Conservation (phyloP, 345 rosid genomes). For the Eucalyptus coolabah region DNA sequence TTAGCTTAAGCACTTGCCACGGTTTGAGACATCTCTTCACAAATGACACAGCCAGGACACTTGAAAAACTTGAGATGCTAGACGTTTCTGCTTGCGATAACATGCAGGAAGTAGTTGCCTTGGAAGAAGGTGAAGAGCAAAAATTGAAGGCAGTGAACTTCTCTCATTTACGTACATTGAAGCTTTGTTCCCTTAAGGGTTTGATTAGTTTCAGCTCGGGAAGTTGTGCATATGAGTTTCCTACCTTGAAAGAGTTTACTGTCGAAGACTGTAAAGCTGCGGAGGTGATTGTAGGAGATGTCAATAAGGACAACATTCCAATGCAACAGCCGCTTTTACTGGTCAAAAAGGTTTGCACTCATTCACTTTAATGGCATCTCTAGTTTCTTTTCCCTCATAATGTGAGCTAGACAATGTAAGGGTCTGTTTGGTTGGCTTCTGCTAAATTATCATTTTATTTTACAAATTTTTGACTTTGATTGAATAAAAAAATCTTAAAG, state of each 20-base stretch:
- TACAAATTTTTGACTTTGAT: rapidly evolving
- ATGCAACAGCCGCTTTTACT: rapidly evolving
- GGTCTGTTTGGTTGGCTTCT: rapidly evolving
- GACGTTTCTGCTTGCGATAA: rapidly evolving
- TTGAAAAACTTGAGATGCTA: background rate
- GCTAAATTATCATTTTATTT: background rate
- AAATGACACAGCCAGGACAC: background rate
- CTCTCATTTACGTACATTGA: background rate
- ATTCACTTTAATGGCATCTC: rapidly evolving
- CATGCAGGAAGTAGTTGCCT: background rate
- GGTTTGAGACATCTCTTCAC: background rate
- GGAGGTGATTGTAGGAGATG: background rate
- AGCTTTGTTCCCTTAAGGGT: background rate
- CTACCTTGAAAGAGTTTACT: rapidly evolving
- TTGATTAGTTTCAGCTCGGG: background rate
- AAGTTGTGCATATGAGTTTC: background rate
- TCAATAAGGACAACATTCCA: rapidly evolving
- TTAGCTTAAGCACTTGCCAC: rapidly evolving
- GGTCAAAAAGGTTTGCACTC: rapidly evolving
- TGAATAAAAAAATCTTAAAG: rapidly evolving
- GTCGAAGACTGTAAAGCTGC: background rate
- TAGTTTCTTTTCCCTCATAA: rapidly evolving
- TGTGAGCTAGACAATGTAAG: rapidly evolving
- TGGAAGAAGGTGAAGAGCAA: background rate
- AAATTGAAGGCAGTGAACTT: rapidly evolving